Evolutionary conservation across 495 filamentous ascomycete genomes (phyloP), one percentile per base, ranked within the genome.

Genomic region (Penicillium roqueforti): DNA sequence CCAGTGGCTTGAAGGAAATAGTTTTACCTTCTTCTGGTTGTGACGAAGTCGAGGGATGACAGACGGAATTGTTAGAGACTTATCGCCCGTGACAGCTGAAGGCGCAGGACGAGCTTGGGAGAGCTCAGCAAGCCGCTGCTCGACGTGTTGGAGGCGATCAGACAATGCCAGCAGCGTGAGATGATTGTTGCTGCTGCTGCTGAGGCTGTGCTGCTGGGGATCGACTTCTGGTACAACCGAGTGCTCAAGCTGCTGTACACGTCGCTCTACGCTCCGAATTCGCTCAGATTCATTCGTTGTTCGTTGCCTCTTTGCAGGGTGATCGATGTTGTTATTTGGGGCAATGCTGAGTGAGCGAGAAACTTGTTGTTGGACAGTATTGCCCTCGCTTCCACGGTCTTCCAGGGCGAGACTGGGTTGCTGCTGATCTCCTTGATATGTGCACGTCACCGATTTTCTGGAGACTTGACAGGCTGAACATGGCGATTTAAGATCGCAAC

Each of bases 1-100:
- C 66, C 69, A 73, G 53, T 73, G 65, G 34, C 68, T 76, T 53
- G 68, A 71, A 37, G 68, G 69, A 40, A 76, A 59, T 9, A 74
- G 47, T 51, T 77, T 73, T 23, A 68, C 72, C 58, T 78, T 80
- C 34, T 45, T 42, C 4, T 18, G 37, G 54, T 50, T 18, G 54
- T 58, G 50, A 22, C 64, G 47, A 18, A 51, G 61, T 7, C 43
- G 51, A n/a, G 49, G 36, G 8, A 46, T 55, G 19, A 39, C 37
- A 39, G 37, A 39, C 8, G 37, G 37, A 19, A 39, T 39, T 39
- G 37, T 31, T 28, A 28, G 37, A 22, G 23, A 58, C 49, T 19
- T 37, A 47, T 45, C 47, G 37, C 11, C 19, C 56, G 23, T 53
- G 53, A 26, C 47, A 19, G 23, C 32, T n/a, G 36, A 31, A 36